These are phyloP conservation scores for Vitis rupestris DNA, from an alignment of 164 flowering plant species.

Conservation along the genomic window DNA sequence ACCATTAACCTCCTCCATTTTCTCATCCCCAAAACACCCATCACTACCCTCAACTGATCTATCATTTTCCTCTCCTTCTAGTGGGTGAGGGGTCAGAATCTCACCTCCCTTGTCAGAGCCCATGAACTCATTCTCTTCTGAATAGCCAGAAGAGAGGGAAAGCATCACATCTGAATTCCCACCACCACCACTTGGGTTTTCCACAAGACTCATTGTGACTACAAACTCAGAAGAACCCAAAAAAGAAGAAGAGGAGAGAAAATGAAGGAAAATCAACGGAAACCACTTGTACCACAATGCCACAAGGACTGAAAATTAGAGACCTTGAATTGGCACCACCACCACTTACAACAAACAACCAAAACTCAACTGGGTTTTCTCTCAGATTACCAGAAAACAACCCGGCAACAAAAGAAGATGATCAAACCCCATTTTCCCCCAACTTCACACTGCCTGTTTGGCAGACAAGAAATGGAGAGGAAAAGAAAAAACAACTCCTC, in stretches of 20 bases:
- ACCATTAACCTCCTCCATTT: background rate
- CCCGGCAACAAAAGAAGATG: background rate
- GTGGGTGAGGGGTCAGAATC: constrained; percentile 7
- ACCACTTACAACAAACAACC: background rate
- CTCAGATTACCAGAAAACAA: background rate
- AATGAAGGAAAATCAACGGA: background rate
- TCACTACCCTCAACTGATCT: constrained; percentile 1
- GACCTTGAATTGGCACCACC: too few relatives aligned
- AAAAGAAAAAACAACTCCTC: constrained; percentile 10
- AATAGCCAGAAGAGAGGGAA: background rate
- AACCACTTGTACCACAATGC: too few relatives aligned
- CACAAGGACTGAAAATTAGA: too few relatives aligned
- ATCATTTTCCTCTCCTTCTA: constrained; percentile 10
- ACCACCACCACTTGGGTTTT: background rate
- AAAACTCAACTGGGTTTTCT: background rate
- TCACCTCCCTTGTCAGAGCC: constrained; percentile 13
- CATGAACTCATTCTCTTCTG: background rate
- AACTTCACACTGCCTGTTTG: background rate
- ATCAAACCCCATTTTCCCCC: background rate
- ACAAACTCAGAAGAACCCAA: background rate
- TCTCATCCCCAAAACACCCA: constrained; percentile 9
- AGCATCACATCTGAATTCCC: constrained; percentile 9
- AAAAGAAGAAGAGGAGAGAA: background rate
- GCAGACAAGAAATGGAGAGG: constrained; percentile 3
- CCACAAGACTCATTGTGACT: background rate